Percentiles rank a stretch among this genome's conserved stretches.
These are phyloP conservation scores for Picea glauca DNA, from an alignment of 75 land plant species.

Conservation along the genomic window DNA sequence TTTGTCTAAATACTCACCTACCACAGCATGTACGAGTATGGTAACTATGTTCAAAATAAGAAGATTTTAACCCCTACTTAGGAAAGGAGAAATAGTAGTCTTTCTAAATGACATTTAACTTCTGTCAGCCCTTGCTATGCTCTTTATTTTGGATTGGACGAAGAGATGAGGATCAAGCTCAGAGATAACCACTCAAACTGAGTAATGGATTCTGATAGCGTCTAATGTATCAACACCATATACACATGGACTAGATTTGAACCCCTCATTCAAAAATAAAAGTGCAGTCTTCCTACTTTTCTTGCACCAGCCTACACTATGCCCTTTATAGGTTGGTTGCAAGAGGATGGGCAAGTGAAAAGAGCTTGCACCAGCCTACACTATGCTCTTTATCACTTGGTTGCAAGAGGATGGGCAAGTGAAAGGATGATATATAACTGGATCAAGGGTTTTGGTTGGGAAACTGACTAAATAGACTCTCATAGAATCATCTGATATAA, in stretches of 20 bases:
- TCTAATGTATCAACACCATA: neutral
- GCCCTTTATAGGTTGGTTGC: no score
- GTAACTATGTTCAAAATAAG: no score
- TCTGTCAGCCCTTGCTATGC: neutral
- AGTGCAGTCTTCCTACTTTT: no score
- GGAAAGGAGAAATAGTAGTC: neutral
- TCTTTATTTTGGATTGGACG: neutral
- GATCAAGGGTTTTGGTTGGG: no score
- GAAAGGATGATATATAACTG: no score
- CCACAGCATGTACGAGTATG: no score
- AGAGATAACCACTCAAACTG: neutral
- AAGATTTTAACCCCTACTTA: neutral
- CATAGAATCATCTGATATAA: neutral
- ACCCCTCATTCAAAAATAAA: neutral
- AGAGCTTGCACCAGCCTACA: no score
- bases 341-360: no score
- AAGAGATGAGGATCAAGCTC: neutral
- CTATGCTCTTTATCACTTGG: no score
- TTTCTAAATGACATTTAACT: neutral
- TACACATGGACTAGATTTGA: neutral
- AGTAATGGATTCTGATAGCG: neutral
- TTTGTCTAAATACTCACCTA: neutral
- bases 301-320: no score
- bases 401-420: no score
- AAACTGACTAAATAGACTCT: neutral